A percentile compares a stretch with the other conserved stretches of the same genome.
phyloP scores from a whole-genome alignment of 2,329 filamentous ascomycete species.

The Plenodomus tracheiphilus region DNA sequence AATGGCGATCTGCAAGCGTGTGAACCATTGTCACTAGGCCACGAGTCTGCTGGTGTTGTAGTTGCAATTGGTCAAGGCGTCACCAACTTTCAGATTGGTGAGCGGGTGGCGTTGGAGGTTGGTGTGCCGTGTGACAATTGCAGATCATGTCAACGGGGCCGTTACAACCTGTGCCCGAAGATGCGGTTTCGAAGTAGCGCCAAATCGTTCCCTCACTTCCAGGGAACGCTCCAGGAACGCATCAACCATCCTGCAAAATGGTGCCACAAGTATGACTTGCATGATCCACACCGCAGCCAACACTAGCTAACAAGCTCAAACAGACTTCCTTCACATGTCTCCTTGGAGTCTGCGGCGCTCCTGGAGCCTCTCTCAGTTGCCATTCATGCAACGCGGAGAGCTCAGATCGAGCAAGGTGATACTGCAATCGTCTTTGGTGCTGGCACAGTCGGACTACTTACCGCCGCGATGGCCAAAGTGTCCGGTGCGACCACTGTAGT shows the following conservation, averaged over 20 bases:
- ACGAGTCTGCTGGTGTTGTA: constrained; percentile 47
- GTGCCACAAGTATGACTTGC: constrained; percentile 49
- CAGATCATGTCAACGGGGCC: constrained; percentile 46
- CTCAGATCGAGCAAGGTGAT: constrained; percentile 71
- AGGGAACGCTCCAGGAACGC: constrained; percentile 49
- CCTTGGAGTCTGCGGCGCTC: constrained; percentile 44
- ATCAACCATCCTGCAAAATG: constrained; percentile 50
- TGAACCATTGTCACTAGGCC: constrained; percentile 62
- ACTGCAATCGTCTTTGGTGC: constrained; percentile 84
- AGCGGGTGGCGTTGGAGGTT: constrained; percentile 48
- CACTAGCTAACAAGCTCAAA: constrained; percentile 33
- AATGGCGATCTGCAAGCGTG: constrained; percentile 71
- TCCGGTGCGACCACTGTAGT: constrained; percentile 47
- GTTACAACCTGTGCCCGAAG: constrained; percentile 48
- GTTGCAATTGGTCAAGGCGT: constrained; percentile 45
- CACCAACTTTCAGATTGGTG: constrained; percentile 44
- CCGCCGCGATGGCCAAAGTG: constrained; percentile 46
- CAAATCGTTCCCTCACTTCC: constrained; percentile 49
- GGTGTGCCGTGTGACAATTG: constrained; percentile 48
- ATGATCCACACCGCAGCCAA: constrained; percentile 29
- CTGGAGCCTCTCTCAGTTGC: constrained; percentile 73
- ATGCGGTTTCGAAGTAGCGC: constrained; percentile 50
- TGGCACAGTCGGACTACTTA: constrained; percentile 60
- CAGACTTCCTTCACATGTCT: constrained; percentile 46
- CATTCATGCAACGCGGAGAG: constrained; percentile 81